Conservation (phyloP, 208 protist species). For the Trypanosoma caninum region DNA sequence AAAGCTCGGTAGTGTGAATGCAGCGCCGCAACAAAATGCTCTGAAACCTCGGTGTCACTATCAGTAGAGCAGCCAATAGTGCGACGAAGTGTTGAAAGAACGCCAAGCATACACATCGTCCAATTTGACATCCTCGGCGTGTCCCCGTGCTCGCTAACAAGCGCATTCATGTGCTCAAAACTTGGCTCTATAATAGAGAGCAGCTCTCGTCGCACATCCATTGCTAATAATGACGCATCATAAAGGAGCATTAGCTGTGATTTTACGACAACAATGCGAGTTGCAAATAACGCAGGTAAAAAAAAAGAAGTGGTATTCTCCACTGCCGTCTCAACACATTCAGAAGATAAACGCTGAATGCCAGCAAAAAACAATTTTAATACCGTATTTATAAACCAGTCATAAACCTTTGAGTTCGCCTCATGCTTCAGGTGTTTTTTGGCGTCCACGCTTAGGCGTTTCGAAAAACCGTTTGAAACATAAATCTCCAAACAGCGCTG, state of each 20-base stretch:
- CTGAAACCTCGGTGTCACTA: not conserved
- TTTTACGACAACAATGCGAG: constrained; percentile 2
- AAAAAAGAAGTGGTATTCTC: not conserved
- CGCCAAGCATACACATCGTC: constrained; percentile 7
- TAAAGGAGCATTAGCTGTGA: constrained; percentile 17
- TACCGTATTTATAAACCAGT: constrained; percentile 10
- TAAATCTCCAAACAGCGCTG: constrained; percentile 46
- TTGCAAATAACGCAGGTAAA: not conserved
- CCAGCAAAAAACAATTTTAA: constrained; percentile 14
- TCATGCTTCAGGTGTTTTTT: constrained; percentile 1
- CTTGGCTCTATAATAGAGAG: not conserved
- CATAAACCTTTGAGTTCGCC: not conserved
- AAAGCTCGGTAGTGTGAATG: constrained; percentile 13
- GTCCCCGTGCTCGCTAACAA: not conserved
- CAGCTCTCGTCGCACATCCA: constrained; percentile 20
- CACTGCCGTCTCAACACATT: not conserved
- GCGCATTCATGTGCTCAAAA: constrained; percentile 10
- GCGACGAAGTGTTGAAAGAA: constrained; percentile 12
- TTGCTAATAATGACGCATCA: not conserved
- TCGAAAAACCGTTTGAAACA: not conserved
- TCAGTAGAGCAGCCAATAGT: not conserved
- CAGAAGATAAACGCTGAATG: not conserved
- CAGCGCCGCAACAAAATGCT: constrained; percentile 5
- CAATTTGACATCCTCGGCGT: not conserved
- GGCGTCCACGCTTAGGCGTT: not conserved